Evolutionary conservation across 495 filamentous ascomycete species (phyloP).

Genomic region (Cercophora samala): DNA sequence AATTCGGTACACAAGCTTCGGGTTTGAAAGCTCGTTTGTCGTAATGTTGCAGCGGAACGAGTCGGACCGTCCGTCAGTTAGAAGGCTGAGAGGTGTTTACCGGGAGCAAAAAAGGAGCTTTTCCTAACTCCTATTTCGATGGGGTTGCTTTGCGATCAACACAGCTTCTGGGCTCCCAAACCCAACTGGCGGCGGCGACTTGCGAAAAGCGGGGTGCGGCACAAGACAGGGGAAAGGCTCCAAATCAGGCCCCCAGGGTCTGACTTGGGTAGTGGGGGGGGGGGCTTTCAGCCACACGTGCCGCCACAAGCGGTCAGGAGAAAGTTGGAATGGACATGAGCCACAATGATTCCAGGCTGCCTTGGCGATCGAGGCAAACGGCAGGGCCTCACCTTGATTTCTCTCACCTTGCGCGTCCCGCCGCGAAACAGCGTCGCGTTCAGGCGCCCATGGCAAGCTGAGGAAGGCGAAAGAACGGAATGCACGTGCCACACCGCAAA

Average conservation of each 20-base stretch:
- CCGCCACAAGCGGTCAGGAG: not conserved
- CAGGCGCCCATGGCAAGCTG: constrained; percentile 11
- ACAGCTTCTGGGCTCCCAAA: constrained; percentile 8
- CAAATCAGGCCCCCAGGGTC: not conserved
- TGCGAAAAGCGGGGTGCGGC: not conserved
- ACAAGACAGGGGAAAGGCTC: not conserved
- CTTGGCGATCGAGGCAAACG: not conserved
- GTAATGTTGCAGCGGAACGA: not conserved
- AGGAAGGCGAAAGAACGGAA: constrained; percentile 11
- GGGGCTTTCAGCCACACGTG: not conserved
- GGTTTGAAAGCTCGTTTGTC: not conserved
- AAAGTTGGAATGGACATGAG: not conserved
- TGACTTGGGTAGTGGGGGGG: not conserved
- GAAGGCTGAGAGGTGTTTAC: too few relatives aligned
- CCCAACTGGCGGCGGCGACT: not conserved
- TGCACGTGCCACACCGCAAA: constrained; percentile 8
- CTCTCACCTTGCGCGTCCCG: not conserved
- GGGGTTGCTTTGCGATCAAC: not conserved
- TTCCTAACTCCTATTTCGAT: not conserved
- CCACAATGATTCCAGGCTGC: not conserved
- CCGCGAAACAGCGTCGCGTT: constrained; percentile 6
- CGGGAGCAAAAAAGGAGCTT: too few relatives aligned
- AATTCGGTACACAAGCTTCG: not conserved
- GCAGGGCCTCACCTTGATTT: not conserved
- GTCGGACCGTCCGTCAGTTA: not conserved